phyloP scores from a whole-genome alignment of 2,329 filamentous ascomycete genomes.

The Zymoseptoria crescenta region DNA sequence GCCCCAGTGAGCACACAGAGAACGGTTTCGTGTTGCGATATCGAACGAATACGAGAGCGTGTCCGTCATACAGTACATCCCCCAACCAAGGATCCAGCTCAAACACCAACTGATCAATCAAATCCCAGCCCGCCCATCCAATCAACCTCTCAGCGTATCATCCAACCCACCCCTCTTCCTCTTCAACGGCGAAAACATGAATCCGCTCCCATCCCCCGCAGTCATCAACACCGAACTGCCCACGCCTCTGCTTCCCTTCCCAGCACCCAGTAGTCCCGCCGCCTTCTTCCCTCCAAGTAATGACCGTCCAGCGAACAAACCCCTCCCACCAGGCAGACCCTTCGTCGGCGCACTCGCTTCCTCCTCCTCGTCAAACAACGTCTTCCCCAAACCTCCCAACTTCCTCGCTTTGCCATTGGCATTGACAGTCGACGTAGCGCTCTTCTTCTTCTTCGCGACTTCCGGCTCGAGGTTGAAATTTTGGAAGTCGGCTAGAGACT shows the following conservation, averaged over 20 bases:
- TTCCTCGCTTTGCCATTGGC: constrained; percentile 30
- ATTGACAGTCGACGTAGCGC: neutral
- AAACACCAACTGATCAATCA: neutral
- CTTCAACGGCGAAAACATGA: constrained; percentile 33
- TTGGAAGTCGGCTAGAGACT: constrained; percentile 41
- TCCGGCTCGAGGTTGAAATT: constrained; percentile 29
- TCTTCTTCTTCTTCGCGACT: constrained; percentile 21
- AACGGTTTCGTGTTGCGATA: neutral
- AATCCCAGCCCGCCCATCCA: neutral
- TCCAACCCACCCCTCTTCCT: constrained; percentile 25
- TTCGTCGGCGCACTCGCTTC: constrained; percentile 22
- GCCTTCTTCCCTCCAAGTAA: constrained; percentile 27
- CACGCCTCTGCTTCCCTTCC: constrained; percentile 10
- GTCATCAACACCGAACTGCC: constrained; percentile 21
- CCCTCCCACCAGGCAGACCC: constrained; percentile 12
- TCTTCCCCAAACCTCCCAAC: constrained; percentile 32
- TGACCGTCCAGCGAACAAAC: constrained; percentile 8
- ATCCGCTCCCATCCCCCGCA: constrained; percentile 30
- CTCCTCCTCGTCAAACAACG: constrained; percentile 35
- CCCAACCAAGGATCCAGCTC: neutral
- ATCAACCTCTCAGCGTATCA: constrained; percentile 26
- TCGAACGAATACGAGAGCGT: neutral
- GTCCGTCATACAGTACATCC: neutral
- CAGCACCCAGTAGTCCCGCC: constrained; percentile 18
- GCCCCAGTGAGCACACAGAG: neutral